A percentile compares a stretch with the other conserved stretches of the same genome.
These are phyloP conservation scores for Scolecobasidium constrictum DNA, from an alignment of 2,329 filamentous ascomycete genomes.

Conservation along the genomic window DNA sequence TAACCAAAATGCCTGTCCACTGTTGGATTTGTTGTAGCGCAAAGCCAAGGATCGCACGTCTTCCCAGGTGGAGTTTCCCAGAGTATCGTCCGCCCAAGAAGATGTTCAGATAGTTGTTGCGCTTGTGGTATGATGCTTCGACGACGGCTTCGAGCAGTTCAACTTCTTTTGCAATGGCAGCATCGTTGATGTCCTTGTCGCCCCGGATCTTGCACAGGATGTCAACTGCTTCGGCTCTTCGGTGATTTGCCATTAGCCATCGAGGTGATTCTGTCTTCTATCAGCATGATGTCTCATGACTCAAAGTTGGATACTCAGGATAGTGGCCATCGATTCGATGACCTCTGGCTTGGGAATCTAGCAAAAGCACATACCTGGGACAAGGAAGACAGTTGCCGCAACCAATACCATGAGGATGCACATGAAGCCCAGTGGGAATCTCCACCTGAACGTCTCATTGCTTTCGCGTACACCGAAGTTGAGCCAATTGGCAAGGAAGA, in stretches of 20 bases:
- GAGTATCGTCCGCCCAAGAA: neutral
- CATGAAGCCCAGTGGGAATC: conserved; percentile 36
- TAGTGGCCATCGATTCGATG: too few species aligned
- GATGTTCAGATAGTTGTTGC: neutral
- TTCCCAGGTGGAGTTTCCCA: conserved; percentile 45
- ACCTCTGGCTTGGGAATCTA: too few species aligned
- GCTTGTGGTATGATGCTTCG: neutral
- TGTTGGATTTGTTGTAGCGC: conserved; percentile 64
- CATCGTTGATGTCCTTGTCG: conserved; percentile 28
- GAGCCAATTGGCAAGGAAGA: conserved; percentile 48
- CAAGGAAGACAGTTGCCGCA: conserved; percentile 30
- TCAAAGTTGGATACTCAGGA: too few species aligned
- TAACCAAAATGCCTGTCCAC: conserved; percentile 57
- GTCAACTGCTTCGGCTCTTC: conserved; percentile 31
- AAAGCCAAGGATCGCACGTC: conserved; percentile 57
- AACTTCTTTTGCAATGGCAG: conserved; percentile 50
- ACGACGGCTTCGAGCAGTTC: conserved; percentile 49
- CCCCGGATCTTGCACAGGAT: conserved; percentile 56
- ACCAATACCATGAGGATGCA: conserved; percentile 33
- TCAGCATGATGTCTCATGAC: too few species aligned
- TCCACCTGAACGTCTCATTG: conserved; percentile 13
- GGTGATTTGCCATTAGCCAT: conserved; percentile 1
- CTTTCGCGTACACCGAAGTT: conserved; percentile 45
- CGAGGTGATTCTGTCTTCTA: conserved; percentile 25
- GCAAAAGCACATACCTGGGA: too few species aligned